Evolutionary conservation across 1,139 yeast genomes (phyloP).

Genomic region (Hyphopichia burtonii): DNA sequence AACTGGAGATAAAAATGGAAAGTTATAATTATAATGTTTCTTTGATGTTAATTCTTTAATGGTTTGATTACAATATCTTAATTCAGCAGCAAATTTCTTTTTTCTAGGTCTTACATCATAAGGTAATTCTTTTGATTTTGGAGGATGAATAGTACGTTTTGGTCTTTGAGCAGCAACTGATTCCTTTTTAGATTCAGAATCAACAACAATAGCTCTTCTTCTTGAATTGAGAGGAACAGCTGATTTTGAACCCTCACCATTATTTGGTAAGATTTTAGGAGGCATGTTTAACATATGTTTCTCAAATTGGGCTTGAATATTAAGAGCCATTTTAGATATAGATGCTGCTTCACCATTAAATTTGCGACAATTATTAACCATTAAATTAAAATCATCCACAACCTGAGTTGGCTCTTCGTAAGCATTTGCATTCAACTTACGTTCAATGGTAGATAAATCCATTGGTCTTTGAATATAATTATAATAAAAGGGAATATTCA

Average conservation of each 20-base stretch:
- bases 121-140: slow-evolving; percentile 90
- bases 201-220: slow-evolving; percentile 51
- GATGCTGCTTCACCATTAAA: slow-evolving; percentile 85
- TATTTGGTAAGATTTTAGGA: slow-evolving; percentile 57
- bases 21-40: slow-evolving; percentile 80
- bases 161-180: slow-evolving; percentile 66
- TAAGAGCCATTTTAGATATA: slow-evolving; percentile 88
- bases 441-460: slow-evolving; percentile 91
- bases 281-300: slow-evolving; percentile 94
- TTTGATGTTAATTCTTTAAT: slow-evolving; percentile 80
- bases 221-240: slow-evolving; percentile 32
- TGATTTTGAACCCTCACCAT: slow-evolving; percentile 42
- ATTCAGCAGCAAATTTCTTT: slow-evolving; percentile 88
- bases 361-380: slow-evolving; percentile 76
- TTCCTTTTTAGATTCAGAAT: slow-evolving; percentile 43
- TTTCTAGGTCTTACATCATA: slow-evolving; percentile 88
- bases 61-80: slow-evolving; percentile 80
- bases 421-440: slow-evolving; percentile 65
- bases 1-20: slow-evolving; percentile 91
- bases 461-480: slow-evolving; percentile 84
- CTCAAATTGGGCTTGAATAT: slow-evolving; percentile 87
- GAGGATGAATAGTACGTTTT: slow-evolving; percentile 94
- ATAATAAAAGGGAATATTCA: slow-evolving; percentile 88
- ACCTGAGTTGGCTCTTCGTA: slow-evolving; percentile 71
- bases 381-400: slow-evolving; percentile 76